phyloP scores from a whole-genome alignment of 139 green algal genomes.

The Trebouxia sp. region DNA sequence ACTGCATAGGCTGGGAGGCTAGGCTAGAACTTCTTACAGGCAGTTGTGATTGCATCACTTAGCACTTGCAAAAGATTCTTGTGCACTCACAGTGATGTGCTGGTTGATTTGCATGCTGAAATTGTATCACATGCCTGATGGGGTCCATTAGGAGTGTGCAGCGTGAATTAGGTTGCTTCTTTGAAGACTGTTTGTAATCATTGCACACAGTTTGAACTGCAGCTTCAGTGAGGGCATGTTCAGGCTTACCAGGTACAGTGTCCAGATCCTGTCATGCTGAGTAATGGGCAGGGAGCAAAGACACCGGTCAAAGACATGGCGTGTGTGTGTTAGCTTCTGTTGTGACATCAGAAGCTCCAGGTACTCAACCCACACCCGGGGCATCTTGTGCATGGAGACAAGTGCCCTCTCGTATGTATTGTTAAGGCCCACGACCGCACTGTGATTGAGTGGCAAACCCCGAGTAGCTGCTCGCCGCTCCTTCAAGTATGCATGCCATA shows the following conservation, averaged over 20 bases:
- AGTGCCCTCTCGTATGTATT: slow-evolving; percentile 95
- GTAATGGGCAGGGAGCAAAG: slow-evolving; percentile 93
- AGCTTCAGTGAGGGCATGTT: no score
- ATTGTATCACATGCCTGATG: background rate
- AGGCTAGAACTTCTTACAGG: no score
- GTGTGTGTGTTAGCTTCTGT: slow-evolving; percentile 71
- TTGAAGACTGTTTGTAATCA: background rate
- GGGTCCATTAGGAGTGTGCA: no score
- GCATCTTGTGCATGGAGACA: slow-evolving; percentile 98
- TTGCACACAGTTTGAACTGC: background rate
- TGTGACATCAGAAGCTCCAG: slow-evolving; percentile 81
- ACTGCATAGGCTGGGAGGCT: no score
- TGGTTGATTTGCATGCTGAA: background rate
- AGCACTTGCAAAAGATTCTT: no score
- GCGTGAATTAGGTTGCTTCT: no score
- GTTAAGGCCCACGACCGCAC: slow-evolving; percentile 69
- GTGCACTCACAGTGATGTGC: no score
- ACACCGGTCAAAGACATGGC: slow-evolving; percentile 88
- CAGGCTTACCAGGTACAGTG: slow-evolving; percentile 87
- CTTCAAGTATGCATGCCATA: slow-evolving; percentile 88
- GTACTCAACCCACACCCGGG: slow-evolving; percentile 92
- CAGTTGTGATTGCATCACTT: slow-evolving; percentile 67
- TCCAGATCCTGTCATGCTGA: slow-evolving; percentile 96
- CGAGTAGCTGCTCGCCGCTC: slow-evolving; percentile 77
- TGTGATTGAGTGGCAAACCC: slow-evolving; percentile 58